These are phyloP conservation scores for Metarhizium guizhouense DNA, from an alignment of 2,329 filamentous ascomycete species.

Conservation along the genomic window DNA sequence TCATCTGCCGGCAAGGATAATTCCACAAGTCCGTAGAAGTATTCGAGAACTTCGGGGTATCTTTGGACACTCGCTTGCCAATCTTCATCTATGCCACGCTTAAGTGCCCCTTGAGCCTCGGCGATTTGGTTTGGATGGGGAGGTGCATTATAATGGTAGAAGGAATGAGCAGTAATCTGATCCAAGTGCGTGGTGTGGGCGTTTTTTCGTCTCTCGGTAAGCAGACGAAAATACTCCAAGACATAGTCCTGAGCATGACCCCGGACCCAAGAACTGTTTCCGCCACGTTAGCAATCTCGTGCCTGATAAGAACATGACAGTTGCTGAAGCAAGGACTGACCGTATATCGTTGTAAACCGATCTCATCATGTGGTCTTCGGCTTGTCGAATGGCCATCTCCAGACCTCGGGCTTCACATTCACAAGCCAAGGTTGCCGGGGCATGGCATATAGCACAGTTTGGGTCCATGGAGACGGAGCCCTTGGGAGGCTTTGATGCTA, in stretches of 20 bases:
- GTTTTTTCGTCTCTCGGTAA: conserved; percentile 52
- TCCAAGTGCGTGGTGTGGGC: conserved; percentile 48
- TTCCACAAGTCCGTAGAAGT: conserved; percentile 66
- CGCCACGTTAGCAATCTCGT: conserved; percentile 8
- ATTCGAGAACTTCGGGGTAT: conserved; percentile 75
- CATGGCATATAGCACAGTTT: conserved; percentile 58
- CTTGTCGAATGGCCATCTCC: conserved; percentile 53
- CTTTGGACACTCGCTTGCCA: conserved; percentile 67
- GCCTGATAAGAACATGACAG: neutral
- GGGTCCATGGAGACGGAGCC: conserved; percentile 56
- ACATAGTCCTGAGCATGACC: conserved; percentile 60
- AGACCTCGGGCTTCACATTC: conserved; percentile 59
- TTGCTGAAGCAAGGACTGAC: conserved; percentile 29
- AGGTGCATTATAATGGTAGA: conserved; percentile 46
- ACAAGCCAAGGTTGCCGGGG: conserved; percentile 48
- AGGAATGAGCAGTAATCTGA: conserved; percentile 44
- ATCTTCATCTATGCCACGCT: conserved; percentile 69
- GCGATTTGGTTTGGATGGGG: conserved; percentile 55
- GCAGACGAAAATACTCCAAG: conserved; percentile 53
- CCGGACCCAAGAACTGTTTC: conserved; percentile 52
- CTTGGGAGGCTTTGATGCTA: conserved; percentile 30
- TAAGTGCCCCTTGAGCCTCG: conserved; percentile 55
- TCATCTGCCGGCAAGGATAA: conserved; percentile 55
- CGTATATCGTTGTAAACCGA: conserved; percentile 54
- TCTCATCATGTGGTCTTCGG: conserved; percentile 55